phyloP scores from a whole-genome alignment of 495 filamentous ascomycete species.

The Eremomyces bilateralis region DNA sequence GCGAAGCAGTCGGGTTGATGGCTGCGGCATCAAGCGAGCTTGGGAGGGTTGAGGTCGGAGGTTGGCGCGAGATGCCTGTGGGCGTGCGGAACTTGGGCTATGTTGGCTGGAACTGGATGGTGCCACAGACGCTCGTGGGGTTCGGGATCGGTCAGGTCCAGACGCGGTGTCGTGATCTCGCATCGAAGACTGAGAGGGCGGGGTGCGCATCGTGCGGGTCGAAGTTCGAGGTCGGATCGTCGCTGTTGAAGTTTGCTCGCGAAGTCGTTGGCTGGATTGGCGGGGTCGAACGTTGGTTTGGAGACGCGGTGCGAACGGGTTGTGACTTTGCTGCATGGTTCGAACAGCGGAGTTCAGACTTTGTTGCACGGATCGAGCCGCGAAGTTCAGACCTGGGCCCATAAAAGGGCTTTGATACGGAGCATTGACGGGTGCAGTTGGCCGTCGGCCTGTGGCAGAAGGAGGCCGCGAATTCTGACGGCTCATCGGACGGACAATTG shows the following conservation, averaged over 20 bases:
- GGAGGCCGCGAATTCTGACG: slow-evolving; percentile 8
- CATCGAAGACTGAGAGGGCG: slow-evolving; percentile 7
- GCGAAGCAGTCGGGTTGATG: slow-evolving; percentile 10
- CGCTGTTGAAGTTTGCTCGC: slow-evolving; percentile 15
- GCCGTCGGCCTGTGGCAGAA: slow-evolving; percentile 9
- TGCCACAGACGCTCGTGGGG: no score
- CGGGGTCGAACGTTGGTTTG: slow-evolving; percentile 8
- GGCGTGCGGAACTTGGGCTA: slow-evolving; percentile 5
- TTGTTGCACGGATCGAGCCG: slow-evolving; percentile 6
- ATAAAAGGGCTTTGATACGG: slow-evolving; percentile 6
- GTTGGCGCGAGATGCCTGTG: slow-evolving; percentile 9
- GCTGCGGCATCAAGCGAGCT: slow-evolving; percentile 9
- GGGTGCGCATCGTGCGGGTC: slow-evolving; percentile 3
- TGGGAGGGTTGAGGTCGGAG: slow-evolving; percentile 11
- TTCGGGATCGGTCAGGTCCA: no score
- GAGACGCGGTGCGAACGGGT: slow-evolving; percentile 9
- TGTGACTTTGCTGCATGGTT: slow-evolving; percentile 12
- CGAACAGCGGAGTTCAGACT: slow-evolving; percentile 1
- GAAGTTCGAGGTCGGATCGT: slow-evolving; percentile 12
- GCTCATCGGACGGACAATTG: slow-evolving; percentile 11
- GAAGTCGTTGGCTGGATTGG: slow-evolving; percentile 9
- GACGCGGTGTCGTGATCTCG: no score
- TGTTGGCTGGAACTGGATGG: slow-evolving; percentile 7
- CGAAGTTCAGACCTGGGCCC: slow-evolving; percentile 9
- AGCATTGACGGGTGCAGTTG: slow-evolving; percentile 4